Conservation (phyloP, 1,139 yeast genomes). For the Insectozyma bohioensis region DNA sequence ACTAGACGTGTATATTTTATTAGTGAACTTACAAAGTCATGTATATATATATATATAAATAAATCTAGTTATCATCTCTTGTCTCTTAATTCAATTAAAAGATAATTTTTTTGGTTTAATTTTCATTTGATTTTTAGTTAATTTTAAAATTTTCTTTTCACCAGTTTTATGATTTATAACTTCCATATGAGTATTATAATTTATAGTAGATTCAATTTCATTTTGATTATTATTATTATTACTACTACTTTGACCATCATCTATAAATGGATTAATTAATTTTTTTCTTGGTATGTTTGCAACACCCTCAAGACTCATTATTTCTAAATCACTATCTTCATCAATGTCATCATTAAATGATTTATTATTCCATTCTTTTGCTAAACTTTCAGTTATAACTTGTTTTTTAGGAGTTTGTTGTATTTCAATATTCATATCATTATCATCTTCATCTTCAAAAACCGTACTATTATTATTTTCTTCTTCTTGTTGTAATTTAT, state of each 20-base stretch:
- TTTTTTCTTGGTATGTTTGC: conserved; percentile 10
- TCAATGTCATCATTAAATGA: conserved; percentile 27
- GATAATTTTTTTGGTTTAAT: conserved; percentile 41
- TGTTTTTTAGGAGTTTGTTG: conserved; percentile 36
- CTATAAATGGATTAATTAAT: conserved; percentile 15
- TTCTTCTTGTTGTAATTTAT: conserved; percentile 15
- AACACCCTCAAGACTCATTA: conserved; percentile 7
- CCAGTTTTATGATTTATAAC: conserved; percentile 40
- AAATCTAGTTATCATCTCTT: too few species aligned
- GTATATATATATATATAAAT: too few species aligned
- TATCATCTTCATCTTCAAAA: conserved; percentile 18
- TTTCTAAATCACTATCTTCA: conserved; percentile 32
- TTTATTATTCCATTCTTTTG: conserved; percentile 41
- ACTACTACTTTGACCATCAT: conserved; percentile 1
- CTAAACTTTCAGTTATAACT: conserved; percentile 28
- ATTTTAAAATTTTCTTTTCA: conserved; percentile 31
- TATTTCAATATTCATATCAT: conserved; percentile 17
- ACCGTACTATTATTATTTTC: too few species aligned
- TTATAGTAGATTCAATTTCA: conserved; percentile 13
- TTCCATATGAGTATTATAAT: conserved; percentile 42
- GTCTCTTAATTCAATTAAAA: too few species aligned
- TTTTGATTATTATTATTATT: conserved; percentile 1
- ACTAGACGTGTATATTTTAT: too few species aligned
- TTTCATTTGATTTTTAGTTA: conserved; percentile 34
- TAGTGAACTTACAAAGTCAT: too few species aligned